A percentile compares a stretch with the other conserved stretches of the same genome.
Conservation (phyloP, 225 moss, liverwort and hornwort genomes). For the Straminergon stramineum region DNA sequence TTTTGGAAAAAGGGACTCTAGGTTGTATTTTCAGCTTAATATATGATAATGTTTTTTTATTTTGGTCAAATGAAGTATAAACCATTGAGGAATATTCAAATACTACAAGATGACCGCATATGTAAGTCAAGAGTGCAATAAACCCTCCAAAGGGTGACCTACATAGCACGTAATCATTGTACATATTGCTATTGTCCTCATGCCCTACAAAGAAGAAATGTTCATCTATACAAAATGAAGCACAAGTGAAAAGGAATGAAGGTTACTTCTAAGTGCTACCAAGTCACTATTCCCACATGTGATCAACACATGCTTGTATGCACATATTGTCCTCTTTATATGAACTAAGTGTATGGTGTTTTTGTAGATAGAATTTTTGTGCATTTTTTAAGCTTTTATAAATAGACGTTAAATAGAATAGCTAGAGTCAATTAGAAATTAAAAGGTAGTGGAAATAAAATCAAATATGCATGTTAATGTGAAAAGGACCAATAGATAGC, state of each 20-base stretch:
- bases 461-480: too few relatives aligned
- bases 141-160: rapidly evolving
- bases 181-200: background rate
- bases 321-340: background rate
- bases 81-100: background rate
- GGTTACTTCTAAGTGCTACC: background rate
- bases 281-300: too few relatives aligned
- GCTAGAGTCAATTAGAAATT: too few relatives aligned
- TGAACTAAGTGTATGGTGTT: background rate
- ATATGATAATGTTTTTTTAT: background rate
- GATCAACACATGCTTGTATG: too few relatives aligned
- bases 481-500: too few relatives aligned
- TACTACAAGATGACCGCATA: background rate
- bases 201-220: background rate
- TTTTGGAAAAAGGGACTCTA: too few relatives aligned
- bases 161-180: background rate
- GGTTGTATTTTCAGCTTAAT: background rate
- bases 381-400: too few relatives aligned
- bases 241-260: background rate
- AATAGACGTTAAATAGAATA: too few relatives aligned
- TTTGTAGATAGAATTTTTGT: too few relatives aligned
- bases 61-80: background rate
- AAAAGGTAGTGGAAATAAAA: too few relatives aligned
- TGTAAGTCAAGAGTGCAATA: rapidly evolving
- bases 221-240: background rate